Base-by-base conservation (phyloP, 2,329 filamentous ascomycete genomes). In the Grosmannia serpens region DNA sequence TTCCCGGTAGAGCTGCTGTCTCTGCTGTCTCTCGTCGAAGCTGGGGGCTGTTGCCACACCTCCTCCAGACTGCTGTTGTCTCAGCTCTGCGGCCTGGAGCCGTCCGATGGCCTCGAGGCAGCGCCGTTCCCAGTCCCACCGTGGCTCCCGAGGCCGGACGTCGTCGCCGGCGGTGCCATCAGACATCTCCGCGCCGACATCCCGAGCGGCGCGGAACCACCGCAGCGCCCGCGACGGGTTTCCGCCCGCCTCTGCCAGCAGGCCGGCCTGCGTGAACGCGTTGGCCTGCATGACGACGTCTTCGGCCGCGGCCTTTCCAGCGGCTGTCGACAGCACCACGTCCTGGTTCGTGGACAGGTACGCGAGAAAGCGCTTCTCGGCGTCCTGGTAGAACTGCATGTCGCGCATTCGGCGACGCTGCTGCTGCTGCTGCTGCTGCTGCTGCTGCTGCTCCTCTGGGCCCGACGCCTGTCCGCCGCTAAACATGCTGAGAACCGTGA, bases 241-340 rank as follows among this genome's bases (percentile, higher is more conserved):
- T 26, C 62, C 61, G 33, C 60, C 38, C 1, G 26, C 24, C 6
- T 64, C 63, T 38, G 67, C 62, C 6, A 69, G 53, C 15, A 70
- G 52, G 20, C 70, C 74, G 9, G 68, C 64, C n/a, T 74, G 61
- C 0, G 73, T 74, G 13, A 72, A 69, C 1, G 68, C 68, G 59
- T 75, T 67, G 17, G 73, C 68, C 50, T 67, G 59, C 26, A 53
- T 13, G 58, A 55, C 58, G 13, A 29, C 35, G 24, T 55, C 38
- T 4, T 53, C 50, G 24, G n/a, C 38, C 17, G 10, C 62, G 8
- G 59, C 46, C 35, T 20, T 13, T 26, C 31, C 26, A n/a, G 15
- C 8, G 2, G 26, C 29, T 7, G 29, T 33, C 38, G 57, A 10
- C 27, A 26, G 53, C 13, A 4, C 24, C 5, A 7, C 22, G 17